These are phyloP conservation scores for Podila epicladia DNA, from an alignment of 192 early-diverging fungal species.

Conservation along the genomic window DNA sequence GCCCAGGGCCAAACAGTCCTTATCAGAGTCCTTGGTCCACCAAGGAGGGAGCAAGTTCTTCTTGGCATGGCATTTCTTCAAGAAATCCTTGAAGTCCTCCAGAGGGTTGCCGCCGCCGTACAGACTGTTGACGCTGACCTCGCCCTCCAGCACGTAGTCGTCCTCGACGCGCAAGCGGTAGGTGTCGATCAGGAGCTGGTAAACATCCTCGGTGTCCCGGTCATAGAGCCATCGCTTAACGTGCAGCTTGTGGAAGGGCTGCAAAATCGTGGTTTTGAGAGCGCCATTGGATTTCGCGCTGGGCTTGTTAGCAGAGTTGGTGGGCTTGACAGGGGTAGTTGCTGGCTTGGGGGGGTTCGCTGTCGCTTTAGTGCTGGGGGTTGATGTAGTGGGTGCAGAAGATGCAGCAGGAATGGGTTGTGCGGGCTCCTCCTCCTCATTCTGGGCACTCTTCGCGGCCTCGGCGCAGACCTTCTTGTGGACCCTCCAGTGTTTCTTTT, in stretches of 20 bases:
- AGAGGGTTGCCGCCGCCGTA: background rate
- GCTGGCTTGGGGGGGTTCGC: background rate
- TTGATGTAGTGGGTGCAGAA: background rate
- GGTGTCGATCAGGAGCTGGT: slow-evolving; percentile 4
- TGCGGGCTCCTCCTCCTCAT: too few relatives aligned
- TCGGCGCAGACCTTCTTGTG: slow-evolving; percentile 21
- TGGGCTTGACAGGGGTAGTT: background rate
- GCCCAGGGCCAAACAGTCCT: background rate
- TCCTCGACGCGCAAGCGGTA: slow-evolving; percentile 11
- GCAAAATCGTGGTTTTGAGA: background rate
- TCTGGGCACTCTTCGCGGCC: background rate
- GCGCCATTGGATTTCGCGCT: background rate
- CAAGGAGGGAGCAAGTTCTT: background rate
- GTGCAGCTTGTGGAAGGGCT: slow-evolving; percentile 11
- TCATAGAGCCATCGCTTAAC: slow-evolving; percentile 7
- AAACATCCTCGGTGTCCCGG: slow-evolving; percentile 4
- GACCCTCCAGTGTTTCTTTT: slow-evolving; percentile 21
- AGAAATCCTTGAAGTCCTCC: slow-evolving; percentile 3
- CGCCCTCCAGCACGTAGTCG: background rate
- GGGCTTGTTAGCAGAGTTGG: background rate
- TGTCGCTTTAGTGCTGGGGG: background rate
- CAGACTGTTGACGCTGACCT: background rate
- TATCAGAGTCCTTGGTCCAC: slow-evolving; percentile 3
- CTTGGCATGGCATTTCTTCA: background rate
- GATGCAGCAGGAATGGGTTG: background rate